Evolutionary conservation across 768 basidiomycete genomes (phyloP).

Genomic region (Gloeopeniophorella convolvens): DNA sequence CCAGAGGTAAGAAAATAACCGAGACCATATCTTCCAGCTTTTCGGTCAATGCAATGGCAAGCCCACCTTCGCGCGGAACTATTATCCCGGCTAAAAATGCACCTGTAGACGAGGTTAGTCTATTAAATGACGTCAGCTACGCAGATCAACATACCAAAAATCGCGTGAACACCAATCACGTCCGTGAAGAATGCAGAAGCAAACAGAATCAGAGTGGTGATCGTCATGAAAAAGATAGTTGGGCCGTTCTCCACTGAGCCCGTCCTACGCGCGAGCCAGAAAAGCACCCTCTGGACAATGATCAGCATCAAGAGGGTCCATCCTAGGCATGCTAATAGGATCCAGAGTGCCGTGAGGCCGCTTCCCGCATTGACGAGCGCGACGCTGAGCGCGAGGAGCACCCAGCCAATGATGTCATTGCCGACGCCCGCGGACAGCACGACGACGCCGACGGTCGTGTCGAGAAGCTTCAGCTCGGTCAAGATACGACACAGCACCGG

Average conservation of each 20-base stretch:
- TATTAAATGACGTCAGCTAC: neutral
- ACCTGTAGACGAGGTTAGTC: slow-evolving; percentile 32
- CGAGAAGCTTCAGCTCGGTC: slow-evolving; percentile 84
- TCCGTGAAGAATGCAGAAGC: slow-evolving; percentile 90
- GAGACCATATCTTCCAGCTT: slow-evolving; percentile 96
- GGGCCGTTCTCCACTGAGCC: slow-evolving; percentile 81
- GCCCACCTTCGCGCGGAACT: slow-evolving; percentile 83
- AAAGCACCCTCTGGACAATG: slow-evolving; percentile 52
- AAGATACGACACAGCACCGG: slow-evolving; percentile 84
- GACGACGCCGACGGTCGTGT: slow-evolving; percentile 88
- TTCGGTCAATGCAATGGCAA: slow-evolving; percentile 83
- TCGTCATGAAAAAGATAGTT: slow-evolving; percentile 84
- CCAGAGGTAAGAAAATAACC: slow-evolving; percentile 83
- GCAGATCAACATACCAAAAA: slow-evolving; percentile 54
- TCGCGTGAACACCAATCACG: slow-evolving; percentile 85
- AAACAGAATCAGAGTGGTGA: slow-evolving; percentile 74
- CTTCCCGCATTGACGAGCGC: slow-evolving; percentile 86
- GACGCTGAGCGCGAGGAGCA: slow-evolving; percentile 80
- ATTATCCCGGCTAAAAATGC: slow-evolving; percentile 78
- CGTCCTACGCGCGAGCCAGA: slow-evolving; percentile 69
- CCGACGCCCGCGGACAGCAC: slow-evolving; percentile 91
- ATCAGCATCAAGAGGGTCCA: slow-evolving; percentile 76
- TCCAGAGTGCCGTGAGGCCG: slow-evolving; percentile 79
- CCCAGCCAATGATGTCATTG: slow-evolving; percentile 75
- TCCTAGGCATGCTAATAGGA: slow-evolving; percentile 71